phyloP scores from a whole-genome alignment of 139 green algal genomes.

The Coelastrella sp. region DNA sequence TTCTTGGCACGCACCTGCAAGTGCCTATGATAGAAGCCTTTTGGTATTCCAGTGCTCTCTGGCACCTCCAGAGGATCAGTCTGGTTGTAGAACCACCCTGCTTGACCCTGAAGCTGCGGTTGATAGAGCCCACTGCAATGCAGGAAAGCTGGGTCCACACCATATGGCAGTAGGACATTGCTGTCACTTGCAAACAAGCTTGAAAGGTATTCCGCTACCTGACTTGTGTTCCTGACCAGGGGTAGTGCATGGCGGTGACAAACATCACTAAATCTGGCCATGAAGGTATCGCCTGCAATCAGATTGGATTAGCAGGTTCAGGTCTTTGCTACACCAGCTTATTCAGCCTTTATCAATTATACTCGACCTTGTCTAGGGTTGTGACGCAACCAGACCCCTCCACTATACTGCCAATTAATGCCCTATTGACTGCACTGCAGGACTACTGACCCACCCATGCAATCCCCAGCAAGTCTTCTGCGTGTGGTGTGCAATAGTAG shows the following conservation, averaged over 20 bases:
- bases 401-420: too few species aligned
- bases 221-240: neutral
- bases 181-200: constrained; percentile 16
- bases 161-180: constrained; percentile 42
- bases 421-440: too few species aligned
- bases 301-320: too few species aligned
- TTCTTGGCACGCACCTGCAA: too few species aligned
- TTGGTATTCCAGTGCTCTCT: constrained; percentile 31
- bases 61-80: constrained; percentile 16
- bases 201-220: neutral
- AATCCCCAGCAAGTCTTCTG: neutral
- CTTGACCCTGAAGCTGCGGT: neutral
- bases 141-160: constrained; percentile 56
- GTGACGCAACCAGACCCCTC: neutral
- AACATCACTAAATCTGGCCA: constrained; percentile 10
- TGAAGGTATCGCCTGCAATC: neutral
- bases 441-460: neutral
- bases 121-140: constrained; percentile 51
- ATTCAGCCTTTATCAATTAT: neutral
- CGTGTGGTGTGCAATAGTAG: constrained; percentile 59
- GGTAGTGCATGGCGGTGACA: constrained; percentile 9
- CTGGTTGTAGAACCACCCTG: constrained; percentile 55
- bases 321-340: too few species aligned
- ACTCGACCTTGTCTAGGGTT: neutral
- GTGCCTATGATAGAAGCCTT: constrained; percentile 46